These are phyloP conservation scores for Dispira parvispora DNA, from an alignment of 192 early-diverging fungal genomes.

Conservation along the genomic window DNA sequence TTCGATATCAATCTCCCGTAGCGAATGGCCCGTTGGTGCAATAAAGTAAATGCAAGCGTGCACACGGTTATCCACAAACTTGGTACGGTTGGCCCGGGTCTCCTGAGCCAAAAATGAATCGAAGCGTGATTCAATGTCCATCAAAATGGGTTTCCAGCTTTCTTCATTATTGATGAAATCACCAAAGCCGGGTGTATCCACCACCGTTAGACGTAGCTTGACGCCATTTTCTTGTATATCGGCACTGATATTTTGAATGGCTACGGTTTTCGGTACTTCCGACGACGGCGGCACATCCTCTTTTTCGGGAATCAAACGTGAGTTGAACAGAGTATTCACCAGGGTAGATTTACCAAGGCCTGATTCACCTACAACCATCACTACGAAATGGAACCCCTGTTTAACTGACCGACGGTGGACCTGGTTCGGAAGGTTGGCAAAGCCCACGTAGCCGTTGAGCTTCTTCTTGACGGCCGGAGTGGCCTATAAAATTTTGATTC, in stretches of 20 bases:
- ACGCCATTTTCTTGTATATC: constrained; percentile 97
- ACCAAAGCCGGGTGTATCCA: constrained; percentile 96
- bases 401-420: constrained; percentile 87
- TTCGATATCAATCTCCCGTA: constrained; percentile 84
- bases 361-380: constrained; percentile 94
- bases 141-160: constrained; percentile 92
- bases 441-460: constrained; percentile 80
- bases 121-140: constrained; percentile 91
- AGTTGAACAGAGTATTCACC: constrained; percentile 93
- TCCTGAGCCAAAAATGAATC: constrained; percentile 88
- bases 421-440: constrained; percentile 89
- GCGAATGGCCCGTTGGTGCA: constrained; percentile 85
- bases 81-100: constrained; percentile 69
- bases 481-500: neutral
- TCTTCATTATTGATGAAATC: constrained; percentile 98
- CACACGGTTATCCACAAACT: constrained; percentile 85
- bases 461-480: constrained; percentile 27
- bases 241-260: constrained; percentile 60
- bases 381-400: constrained; percentile 85
- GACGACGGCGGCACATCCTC: constrained; percentile 45
- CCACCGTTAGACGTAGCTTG: constrained; percentile 79
- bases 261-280: constrained; percentile 54
- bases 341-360: constrained; percentile 96
- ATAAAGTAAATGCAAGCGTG: constrained; percentile 96
- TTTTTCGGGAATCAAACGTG: constrained; percentile 71